Evolutionary conservation across 2,329 filamentous ascomycete species (phyloP).

Genomic region (Cercospora nicotianae): DNA sequence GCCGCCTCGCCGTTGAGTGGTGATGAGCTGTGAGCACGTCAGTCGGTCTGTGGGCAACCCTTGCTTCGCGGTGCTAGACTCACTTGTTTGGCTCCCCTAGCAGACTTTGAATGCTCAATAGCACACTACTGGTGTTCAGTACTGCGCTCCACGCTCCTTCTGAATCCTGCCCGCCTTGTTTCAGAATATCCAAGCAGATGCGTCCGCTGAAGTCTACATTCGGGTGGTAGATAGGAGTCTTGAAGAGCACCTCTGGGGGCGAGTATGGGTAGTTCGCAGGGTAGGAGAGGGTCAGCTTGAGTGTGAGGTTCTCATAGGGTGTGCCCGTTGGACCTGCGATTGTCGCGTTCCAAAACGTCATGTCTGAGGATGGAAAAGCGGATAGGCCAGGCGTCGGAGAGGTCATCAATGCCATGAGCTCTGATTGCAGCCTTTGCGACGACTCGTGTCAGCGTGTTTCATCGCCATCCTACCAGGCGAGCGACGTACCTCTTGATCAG

Average conservation of each 20-base stretch:
- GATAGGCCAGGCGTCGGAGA: conserved; percentile 90
- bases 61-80: conserved; percentile 41
- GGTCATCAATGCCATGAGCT: conserved; percentile 98
- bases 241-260: conserved; percentile 89
- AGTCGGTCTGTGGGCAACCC: background rate
- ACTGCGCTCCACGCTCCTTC: conserved; percentile 95
- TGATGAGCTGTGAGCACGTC: conserved; percentile 64
- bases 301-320: conserved; percentile 80
- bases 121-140: conserved; percentile 91
- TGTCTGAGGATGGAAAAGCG: conserved; percentile 89
- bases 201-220: conserved; percentile 97
- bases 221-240: conserved; percentile 97
- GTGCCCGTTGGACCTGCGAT: conserved; percentile 90
- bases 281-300: conserved; percentile 92
- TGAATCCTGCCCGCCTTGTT: conserved; percentile 47
- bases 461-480: background rate
- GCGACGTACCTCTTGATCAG: conserved; percentile 49
- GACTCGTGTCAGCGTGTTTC: background rate
- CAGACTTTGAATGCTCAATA: conserved; percentile 90
- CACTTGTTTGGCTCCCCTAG: conserved; percentile 98
- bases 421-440: conserved; percentile 75
- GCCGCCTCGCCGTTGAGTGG: conserved; percentile 95
- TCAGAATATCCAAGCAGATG: conserved; percentile 96
- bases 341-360: conserved; percentile 90
- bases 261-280: conserved; percentile 91